Base-by-base conservation (phyloP, 257 asterid genomes). In the Catharanthus roseus region DNA sequence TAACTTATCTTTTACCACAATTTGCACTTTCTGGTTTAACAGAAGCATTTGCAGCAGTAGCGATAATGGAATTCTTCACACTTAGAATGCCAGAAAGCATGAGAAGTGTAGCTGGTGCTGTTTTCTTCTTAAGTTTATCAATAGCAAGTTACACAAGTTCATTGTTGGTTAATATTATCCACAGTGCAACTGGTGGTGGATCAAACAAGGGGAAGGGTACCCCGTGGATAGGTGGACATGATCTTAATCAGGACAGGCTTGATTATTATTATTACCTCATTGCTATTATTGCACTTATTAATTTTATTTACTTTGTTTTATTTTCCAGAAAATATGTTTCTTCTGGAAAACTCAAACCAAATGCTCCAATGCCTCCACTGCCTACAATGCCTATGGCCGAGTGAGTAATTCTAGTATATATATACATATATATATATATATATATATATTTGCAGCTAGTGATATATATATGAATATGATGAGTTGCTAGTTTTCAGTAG, bases 221-320 rank as follows among this genome's bases (percentile, higher is more conserved):
- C 3, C 79, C 86, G 0, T 91, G 97, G 97, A 61, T 91, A 10
- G 96, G 93, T 0, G 90, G 88, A 0, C 84, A 66, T 34, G 96
- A 91, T 77, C 89, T 91, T 0, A 87, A 91, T 75, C 31, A 63
- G 45, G 84, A 85, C 71, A 82, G 71, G 86, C 86, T 91, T n/a
- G 95, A 91, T 10, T 72, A 82, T 23, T 91, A 85, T 78, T 91
- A 89, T 70, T 81, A 21, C 69, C 62, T 87, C 15, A 74, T 91
- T n/a, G 95, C 88, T 3, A 38, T 16, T 8, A 19, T 91, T 44
- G 92, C 81, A 21, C 78, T 18, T 23, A 11, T 83, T 18, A 88
- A 91, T 38, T 86, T 82, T 70, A 0, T 89, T 0, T 89, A 91
- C 72, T 91, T 84, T 47, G 71, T 26, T 28, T 83, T 79, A 36